Conservation (phyloP, 768 basidiomycete genomes). For the Amanita molliuscula region DNA sequence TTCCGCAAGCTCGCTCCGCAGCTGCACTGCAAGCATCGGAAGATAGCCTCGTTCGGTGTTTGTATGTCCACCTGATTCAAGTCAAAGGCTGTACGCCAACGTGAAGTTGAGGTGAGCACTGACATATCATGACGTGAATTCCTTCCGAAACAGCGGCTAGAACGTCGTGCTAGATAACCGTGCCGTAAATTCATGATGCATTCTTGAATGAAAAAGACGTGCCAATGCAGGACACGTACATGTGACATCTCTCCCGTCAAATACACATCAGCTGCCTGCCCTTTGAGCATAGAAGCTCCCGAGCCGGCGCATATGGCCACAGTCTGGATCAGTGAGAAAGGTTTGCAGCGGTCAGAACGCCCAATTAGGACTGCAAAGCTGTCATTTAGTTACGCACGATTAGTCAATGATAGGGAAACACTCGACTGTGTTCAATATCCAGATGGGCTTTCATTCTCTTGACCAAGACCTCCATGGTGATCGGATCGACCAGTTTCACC, state of each 20-base stretch:
- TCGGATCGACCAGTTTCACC: constrained; percentile 47
- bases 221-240: constrained; percentile 31
- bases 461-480: constrained; percentile 52
- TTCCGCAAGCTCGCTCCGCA: constrained; percentile 39
- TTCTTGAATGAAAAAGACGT: background rate
- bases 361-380: constrained; percentile 54
- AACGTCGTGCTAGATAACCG: constrained; percentile 64
- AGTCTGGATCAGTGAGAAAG: constrained; percentile 33
- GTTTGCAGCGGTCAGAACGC: constrained; percentile 16
- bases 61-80: constrained; percentile 67
- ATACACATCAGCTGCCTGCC: constrained; percentile 73
- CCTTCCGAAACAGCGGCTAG: constrained; percentile 71
- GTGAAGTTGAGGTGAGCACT: constrained; percentile 22
- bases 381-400: constrained; percentile 2
- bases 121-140: constrained; percentile 76
- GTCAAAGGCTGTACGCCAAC: constrained; percentile 16
- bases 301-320: constrained; percentile 91
- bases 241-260: constrained; percentile 92
- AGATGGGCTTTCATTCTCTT: constrained; percentile 63
- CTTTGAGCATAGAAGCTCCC: constrained; percentile 68
- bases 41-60: constrained; percentile 96
- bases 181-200: constrained; percentile 5
- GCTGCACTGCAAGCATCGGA: constrained; percentile 54
- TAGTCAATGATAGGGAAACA: background rate
- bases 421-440: constrained; percentile 46